Percentiles rank a stretch among this genome's conserved stretches.
phyloP scores from a whole-genome alignment of 129 eudicot genomes.

The Artemisia annua region DNA sequence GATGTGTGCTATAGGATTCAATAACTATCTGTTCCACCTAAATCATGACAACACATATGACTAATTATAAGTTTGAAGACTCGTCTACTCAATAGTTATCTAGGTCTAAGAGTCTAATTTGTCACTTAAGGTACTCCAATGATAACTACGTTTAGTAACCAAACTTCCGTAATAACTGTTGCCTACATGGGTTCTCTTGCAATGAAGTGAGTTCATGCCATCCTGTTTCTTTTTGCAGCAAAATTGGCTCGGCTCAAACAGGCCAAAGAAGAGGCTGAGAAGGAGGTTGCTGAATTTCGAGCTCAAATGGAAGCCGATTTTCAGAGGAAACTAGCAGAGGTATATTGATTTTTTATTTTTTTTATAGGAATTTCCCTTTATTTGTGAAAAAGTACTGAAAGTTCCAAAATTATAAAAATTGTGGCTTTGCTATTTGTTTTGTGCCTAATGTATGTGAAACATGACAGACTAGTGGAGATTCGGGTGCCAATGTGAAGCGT shows the following conservation, averaged over 20 bases:
- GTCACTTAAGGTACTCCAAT: too few relatives aligned
- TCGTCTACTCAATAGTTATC: too few relatives aligned
- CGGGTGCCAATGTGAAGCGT: conserved; percentile 84
- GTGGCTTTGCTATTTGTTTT: background rate
- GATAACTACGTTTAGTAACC: too few relatives aligned
- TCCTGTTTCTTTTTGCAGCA: conserved; percentile 42
- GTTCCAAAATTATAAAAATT: background rate
- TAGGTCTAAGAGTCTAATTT: too few relatives aligned
- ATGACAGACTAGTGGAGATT: conserved; percentile 73
- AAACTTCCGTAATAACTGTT: too few relatives aligned
- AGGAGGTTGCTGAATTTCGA: conserved; percentile 83
- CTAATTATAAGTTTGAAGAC: too few relatives aligned
- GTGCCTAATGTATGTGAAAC: background rate
- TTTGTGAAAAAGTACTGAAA: background rate
- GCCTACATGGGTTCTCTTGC: too few relatives aligned
- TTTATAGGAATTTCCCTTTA: too few relatives aligned
- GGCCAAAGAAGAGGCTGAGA: conserved; percentile 85
- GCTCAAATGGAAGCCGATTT: conserved; percentile 82
- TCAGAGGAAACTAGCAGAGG: conserved; percentile 78
- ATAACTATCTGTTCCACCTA: too few relatives aligned
- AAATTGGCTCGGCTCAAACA: conserved; percentile 77
- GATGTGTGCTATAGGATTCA: too few relatives aligned
- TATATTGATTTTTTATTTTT: conserved; percentile 24
- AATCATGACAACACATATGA: too few relatives aligned
- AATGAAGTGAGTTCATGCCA: too few relatives aligned